Base-by-base conservation (phyloP, 805 yeast species). In the Saturnispora ahearnii region DNA sequence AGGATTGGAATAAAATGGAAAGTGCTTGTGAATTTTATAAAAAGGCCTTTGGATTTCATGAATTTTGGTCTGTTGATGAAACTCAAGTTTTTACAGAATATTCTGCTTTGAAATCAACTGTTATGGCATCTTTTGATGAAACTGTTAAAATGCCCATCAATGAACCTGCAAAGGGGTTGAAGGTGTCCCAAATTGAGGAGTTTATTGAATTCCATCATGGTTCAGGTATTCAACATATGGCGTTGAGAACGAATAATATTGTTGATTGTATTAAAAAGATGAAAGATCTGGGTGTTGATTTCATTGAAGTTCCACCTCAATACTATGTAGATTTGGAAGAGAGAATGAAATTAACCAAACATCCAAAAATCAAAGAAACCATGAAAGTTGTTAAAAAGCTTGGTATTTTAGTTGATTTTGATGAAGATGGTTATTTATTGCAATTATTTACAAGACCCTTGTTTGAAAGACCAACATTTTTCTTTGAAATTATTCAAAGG, bases 41-140 rank as follows among this genome's bases (percentile, higher is more conserved):
- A 29, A 63, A 66, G 26, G 75, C 78, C 2, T 78, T 87, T 57
- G 89, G 89, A 1, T 84, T 87, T 65, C 88, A 82, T 56, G 72
- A 79, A 59, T 87, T 78, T 62, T 85, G 95, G 93, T 82, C 91
- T 0, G 95, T 84, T 11, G 95, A 86, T 62, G 95, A 87, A 54
- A 72, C 70, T 44, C 85, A 82, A 55, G 77, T 87, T n/a, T 72
- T 74, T 46, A 86, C 96, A 0, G 79, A 77, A 48, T 79, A 69
- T 55, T 77, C 89, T 2, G 85, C 93, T 0, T 73, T 87, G 50
- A 72, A 77, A 49, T 83, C 95, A 11, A 76, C 80, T 24, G 95
- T 87, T 12, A 82, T 87, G 89, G 78, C 90, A 0, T 78, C 85
- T 7, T 67, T 72, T 12, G 77, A 81, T 55, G 86, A 82, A 13